phyloP scores from a whole-genome alignment of 495 filamentous ascomycete species.

The Rusavskia elegans region DNA sequence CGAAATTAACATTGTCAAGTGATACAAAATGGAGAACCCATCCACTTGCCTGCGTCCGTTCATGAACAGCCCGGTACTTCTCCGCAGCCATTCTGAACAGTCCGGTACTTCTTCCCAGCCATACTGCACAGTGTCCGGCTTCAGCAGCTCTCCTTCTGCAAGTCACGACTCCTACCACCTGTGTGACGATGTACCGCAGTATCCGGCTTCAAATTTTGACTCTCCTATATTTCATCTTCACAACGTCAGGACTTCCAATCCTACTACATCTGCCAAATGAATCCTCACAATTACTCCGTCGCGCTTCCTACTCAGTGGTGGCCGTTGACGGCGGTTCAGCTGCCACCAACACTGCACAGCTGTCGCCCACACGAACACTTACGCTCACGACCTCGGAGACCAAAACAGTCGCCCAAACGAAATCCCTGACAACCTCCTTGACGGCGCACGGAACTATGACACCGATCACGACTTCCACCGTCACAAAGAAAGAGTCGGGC shows the following conservation, averaged over 20 bases:
- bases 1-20: no score
- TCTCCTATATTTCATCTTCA: not conserved
- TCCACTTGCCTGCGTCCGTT: no score
- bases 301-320: slow-evolving; percentile 28
- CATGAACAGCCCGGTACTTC: no score
- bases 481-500: slow-evolving; percentile 15
- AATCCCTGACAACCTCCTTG: slow-evolving; percentile 14
- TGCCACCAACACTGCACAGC: slow-evolving; percentile 9
- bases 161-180: not conserved
- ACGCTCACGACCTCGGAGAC: slow-evolving; percentile 15
- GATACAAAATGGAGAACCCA: no score
- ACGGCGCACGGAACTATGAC: slow-evolving; percentile 6
- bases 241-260: not conserved
- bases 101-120: no score
- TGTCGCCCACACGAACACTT: slow-evolving; percentile 8
- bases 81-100: no score
- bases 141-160: slow-evolving; percentile 5
- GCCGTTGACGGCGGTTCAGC: slow-evolving; percentile 28
- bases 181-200: not conserved
- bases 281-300: slow-evolving; percentile 3
- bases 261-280: not conserved
- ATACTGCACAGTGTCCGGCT: not conserved
- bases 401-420: slow-evolving; percentile 14
- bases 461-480: not conserved
- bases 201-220: not conserved